Evolutionary conservation across 768 basidiomycete species (phyloP).

Genomic region (Tulasnella sp.): DNA sequence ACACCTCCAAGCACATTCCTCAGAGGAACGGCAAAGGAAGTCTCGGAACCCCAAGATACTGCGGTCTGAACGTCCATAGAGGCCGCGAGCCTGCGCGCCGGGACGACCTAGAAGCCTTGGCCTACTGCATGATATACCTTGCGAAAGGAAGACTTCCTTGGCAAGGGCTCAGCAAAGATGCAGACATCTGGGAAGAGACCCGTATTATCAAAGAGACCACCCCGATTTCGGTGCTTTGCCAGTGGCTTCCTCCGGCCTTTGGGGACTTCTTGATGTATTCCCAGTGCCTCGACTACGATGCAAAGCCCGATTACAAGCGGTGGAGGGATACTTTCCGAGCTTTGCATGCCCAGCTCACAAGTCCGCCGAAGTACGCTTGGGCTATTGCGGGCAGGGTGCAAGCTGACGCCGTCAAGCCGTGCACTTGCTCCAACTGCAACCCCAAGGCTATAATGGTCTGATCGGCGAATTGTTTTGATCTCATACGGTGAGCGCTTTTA

Average conservation of each 20-base stretch:
- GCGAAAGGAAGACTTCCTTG: conserved; percentile 7
- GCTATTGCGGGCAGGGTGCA: background rate
- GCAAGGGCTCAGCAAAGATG: conserved; percentile 1
- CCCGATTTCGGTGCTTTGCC: background rate
- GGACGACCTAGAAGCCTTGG: conserved; percentile 7
- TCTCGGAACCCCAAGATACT: conserved; percentile 3
- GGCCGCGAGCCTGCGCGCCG: conserved; percentile 6
- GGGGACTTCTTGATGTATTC: background rate
- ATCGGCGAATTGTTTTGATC: background rate
- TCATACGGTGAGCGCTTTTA: background rate
- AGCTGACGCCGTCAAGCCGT: background rate
- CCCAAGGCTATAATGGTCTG: background rate
- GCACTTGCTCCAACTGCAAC: background rate
- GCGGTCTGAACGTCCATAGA: background rate
- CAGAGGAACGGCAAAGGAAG: background rate
- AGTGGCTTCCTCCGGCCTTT: background rate
- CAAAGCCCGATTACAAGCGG: background rate
- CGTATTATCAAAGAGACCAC: background rate
- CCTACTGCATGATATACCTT: conserved; percentile 6
- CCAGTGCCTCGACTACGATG: background rate
- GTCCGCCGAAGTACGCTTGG: background rate
- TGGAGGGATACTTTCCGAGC: background rate
- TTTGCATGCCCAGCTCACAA: background rate
- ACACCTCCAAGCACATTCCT: conserved; percentile 1
- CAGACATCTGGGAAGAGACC: background rate